Evolutionary conservation across 805 yeast species (phyloP), one percentile per base, ranked within the genome.

Genomic region (Saccharomycopsis vini): DNA sequence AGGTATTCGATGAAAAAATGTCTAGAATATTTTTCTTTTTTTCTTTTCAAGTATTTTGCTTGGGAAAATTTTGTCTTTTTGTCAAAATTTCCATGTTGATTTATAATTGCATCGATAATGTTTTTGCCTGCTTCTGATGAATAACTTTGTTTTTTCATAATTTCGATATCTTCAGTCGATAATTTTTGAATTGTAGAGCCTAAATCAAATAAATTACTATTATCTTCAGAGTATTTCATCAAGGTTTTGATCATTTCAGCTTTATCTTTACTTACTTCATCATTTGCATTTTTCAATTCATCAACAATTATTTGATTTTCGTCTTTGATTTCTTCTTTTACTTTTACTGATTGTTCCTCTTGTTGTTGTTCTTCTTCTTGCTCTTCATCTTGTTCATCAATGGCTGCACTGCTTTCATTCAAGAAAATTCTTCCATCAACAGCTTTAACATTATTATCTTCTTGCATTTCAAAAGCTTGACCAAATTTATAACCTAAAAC

Each of bases 1-100:
- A 92, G 62, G 52, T 79, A 77, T 52, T 84, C 86, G 15, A 94
- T 79, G 1, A 88, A 81, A 64, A 92, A 90, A 54, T 86, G 73
- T 58, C 94, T 76, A 45, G 86, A 72, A 58, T 85, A 92, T 66
- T 92, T 92, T 59, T 82, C 88, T 62, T 87, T 94, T 63, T 92
- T 92, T 55, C 99, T 76, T 51, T 81, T 80, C 54, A 90, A 63
- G 61, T 92, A 92, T 64, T 92, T 92, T 53, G 84, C 95, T 61
- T 92, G 96, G 2, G 96, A 86, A 56, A 73, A 86, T 23, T 79
- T 67, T 4, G 97, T 92, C 62, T 92, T 92, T 59, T 85, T 81
- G 53, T 85, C 86, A 58, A 92, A 92, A 7, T 85, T 83, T 30
- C 71, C 81, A 62, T 92, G 97, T 10, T 89, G 77, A 48, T 79